These are phyloP conservation scores for Venturia carpophila DNA, from an alignment of 2,329 filamentous ascomycete genomes.

Conservation along the genomic window DNA sequence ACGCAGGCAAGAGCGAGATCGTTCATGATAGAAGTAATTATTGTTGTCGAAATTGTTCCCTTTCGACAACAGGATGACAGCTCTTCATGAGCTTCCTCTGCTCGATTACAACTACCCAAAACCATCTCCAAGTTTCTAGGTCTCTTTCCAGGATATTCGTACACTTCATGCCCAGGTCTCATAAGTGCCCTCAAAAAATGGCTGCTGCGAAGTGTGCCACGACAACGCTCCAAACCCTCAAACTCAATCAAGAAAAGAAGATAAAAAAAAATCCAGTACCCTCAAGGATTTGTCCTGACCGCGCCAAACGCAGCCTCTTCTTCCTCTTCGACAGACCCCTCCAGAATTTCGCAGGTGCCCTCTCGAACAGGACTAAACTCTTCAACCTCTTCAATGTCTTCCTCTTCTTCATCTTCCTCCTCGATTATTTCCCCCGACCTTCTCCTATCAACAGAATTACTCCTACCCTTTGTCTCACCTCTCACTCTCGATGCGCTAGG, in stretches of 20 bases:
- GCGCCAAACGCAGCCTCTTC: neutral
- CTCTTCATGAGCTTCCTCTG: neutral
- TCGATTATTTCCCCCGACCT: conserved; percentile 64
- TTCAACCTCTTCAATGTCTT: conserved; percentile 22
- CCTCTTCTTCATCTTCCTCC: conserved; percentile 32
- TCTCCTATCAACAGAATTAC: conserved; percentile 56
- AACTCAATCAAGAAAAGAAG: neutral
- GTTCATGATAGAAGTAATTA: neutral
- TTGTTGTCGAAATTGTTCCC: neutral
- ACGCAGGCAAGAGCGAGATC: neutral
- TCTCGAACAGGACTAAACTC: conserved; percentile 18
- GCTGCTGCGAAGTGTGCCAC: neutral
- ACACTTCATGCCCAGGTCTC: neutral
- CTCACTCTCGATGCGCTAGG: conserved; percentile 27
- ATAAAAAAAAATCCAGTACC: neutral
- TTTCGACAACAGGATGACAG: neutral
- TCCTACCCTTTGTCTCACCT: conserved; percentile 25
- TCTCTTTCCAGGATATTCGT: conserved; percentile 5
- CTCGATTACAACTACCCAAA: conserved; percentile 5
- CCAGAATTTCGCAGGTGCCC: conserved; percentile 8
- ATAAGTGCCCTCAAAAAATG: neutral
- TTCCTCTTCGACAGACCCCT: conserved; percentile 3
- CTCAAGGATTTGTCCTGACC: neutral
- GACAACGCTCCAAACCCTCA: neutral
- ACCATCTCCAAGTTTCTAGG: neutral